phyloP scores from a whole-genome alignment of 2,329 filamentous ascomycete genomes.

The Plectosphaerella sp. region DNA sequence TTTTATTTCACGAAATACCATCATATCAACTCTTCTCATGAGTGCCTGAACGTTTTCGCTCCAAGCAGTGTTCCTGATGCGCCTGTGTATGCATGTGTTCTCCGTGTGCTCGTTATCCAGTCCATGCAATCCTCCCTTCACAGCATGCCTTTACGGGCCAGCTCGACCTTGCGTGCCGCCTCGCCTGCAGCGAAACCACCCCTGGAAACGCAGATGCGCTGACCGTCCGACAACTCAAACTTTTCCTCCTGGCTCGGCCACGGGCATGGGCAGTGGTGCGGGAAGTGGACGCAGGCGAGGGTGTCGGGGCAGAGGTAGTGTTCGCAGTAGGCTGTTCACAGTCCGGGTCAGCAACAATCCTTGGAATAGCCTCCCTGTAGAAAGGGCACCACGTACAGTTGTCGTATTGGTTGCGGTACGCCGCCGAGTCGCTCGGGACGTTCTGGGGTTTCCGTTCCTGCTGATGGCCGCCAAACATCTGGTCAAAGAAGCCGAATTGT shows the following conservation, averaged over 20 bases:
- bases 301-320: constrained; percentile 95
- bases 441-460: constrained; percentile 65
- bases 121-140: constrained; percentile 26
- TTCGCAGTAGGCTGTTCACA: constrained; percentile 67
- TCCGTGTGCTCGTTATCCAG: neutral
- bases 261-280: constrained; percentile 93
- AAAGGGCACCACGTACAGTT: constrained; percentile 43
- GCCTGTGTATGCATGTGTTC: neutral
- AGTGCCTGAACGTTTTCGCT: no score
- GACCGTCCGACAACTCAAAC: constrained; percentile 67
- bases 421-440: constrained; percentile 74
- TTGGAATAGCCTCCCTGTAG: neutral
- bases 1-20: no score
- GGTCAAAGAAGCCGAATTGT: constrained; percentile 97
- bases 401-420: constrained; percentile 71
- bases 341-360: neutral
- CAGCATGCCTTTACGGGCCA: constrained; percentile 74
- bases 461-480: constrained; percentile 79
- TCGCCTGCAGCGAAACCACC: constrained; percentile 71
- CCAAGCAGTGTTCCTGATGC: neutral
- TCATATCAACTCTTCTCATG: constrained; percentile 4
- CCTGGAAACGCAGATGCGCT: constrained; percentile 68
- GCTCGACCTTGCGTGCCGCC: constrained; percentile 69
- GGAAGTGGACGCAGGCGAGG: constrained; percentile 90
- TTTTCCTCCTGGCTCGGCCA: constrained; percentile 76